These are phyloP conservation scores for Aspergillus viridinutans DNA, from an alignment of 2,329 filamentous ascomycete genomes.

Conservation along the genomic window DNA sequence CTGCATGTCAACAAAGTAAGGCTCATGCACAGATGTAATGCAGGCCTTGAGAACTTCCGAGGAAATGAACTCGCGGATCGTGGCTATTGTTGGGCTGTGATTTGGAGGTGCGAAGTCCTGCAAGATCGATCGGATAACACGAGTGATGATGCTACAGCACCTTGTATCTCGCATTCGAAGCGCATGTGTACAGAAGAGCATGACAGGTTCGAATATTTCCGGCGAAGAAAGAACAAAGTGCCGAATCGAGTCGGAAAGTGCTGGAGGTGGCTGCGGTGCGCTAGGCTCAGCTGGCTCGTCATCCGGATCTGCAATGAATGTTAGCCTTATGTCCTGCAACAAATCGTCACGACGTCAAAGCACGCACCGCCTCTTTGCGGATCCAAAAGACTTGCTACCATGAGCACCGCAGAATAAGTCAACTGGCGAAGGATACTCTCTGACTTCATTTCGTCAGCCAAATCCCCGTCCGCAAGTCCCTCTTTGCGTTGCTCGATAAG, in stretches of 20 bases:
- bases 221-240: slow-evolving; percentile 78
- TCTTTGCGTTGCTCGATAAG: slow-evolving; percentile 59
- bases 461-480: slow-evolving; percentile 66
- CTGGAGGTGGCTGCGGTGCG: slow-evolving; percentile 30
- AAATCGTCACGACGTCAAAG: slow-evolving; percentile 8
- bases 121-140: slow-evolving; percentile 80
- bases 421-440: slow-evolving; percentile 92
- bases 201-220: slow-evolving; percentile 76
- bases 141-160: slow-evolving; percentile 79
- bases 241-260: slow-evolving; percentile 60
- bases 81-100: slow-evolving; percentile 52
- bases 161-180: slow-evolving; percentile 86
- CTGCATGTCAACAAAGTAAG: slow-evolving; percentile 94
- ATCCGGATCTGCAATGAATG: slow-evolving; percentile 29
- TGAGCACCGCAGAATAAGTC: slow-evolving; percentile 85
- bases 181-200: slow-evolving; percentile 87
- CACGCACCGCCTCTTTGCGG: slow-evolving; percentile 59
- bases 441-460: slow-evolving; percentile 96
- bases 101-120: slow-evolving; percentile 64
- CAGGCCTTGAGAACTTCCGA: slow-evolving; percentile 84
- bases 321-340: slow-evolving; percentile 7
- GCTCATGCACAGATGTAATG: slow-evolving; percentile 85
- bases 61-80: slow-evolving; percentile 84
- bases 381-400: slow-evolving; percentile 85
- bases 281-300: slow-evolving; percentile 30